Evolutionary conservation across 2,329 filamentous ascomycete genomes (phyloP), one percentile per base, ranked within the genome.

Genomic region (Podosphaera xanthii): DNA sequence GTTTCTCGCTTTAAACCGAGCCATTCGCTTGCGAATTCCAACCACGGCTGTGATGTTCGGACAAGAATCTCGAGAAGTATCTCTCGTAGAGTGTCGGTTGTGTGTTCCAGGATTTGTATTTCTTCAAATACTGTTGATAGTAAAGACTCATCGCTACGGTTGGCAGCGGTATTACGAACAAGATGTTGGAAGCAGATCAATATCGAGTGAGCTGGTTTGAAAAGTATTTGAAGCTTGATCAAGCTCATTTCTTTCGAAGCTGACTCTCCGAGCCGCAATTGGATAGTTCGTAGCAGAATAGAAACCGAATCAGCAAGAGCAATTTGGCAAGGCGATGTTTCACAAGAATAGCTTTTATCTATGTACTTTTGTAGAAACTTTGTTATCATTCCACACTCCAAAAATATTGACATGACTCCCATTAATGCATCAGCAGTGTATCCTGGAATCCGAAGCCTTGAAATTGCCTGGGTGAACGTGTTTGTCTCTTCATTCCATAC

Each of bases 11-110:
- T 76, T 9, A 87, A 76, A 0, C 87, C 87, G 61, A 90, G 80
- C 86, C 87, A 92, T 65, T 83, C 80, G 63, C 84, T 78, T 6
- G 85, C 73, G 58, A 83, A 77, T 58, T 81, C 76, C 7, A 86
- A 72, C 79, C 83, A 89, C 0, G 84, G 84, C 35, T 71, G 71
- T 1, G 80, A 80, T 0, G 84, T 80, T 46, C 77, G 74, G 52
- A 75, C 73, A 14, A 92, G 69, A 0, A 91, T 75, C 62, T 87
- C 80, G 14, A 82, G 77, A 66, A 87, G 77, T 38, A 87, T 76
- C 31, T 78, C 75, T 30, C 79, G 77, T 31, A 89, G 70, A 60
- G 80, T 77, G 10, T 73, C 72, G 57, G 81, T 79, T 38, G 77
- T 76, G 63, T 86, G 78, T 60, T 88, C 82, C 4, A 82, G 75